Percentiles rank a stretch among this genome's conserved stretches.
These are phyloP conservation scores for Psilocybe azurescens DNA, from an alignment of 768 basidiomycete genomes.

Conservation along the genomic window DNA sequence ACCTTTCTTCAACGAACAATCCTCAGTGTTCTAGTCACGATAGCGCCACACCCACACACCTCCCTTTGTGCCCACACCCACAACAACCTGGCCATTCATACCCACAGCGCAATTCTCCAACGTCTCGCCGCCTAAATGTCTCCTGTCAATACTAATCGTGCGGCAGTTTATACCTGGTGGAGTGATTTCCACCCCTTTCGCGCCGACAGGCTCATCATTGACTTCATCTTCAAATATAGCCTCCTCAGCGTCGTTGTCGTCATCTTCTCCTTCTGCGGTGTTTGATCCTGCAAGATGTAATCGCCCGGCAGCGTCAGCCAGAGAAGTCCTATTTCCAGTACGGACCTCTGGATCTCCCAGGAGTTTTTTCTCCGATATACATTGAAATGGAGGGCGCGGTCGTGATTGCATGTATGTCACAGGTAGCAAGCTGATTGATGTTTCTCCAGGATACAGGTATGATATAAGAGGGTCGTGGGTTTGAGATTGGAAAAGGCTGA, in stretches of 20 bases:
- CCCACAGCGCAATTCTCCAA: constrained; percentile 50
- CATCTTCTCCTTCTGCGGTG: constrained; percentile 5
- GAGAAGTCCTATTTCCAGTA: neutral
- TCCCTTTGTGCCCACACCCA: constrained; percentile 45
- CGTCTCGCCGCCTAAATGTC: constrained; percentile 18
- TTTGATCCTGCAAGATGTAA: neutral
- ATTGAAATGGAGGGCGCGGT: constrained; percentile 45
- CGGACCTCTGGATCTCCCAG: neutral
- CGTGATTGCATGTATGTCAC: constrained; percentile 50
- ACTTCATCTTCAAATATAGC: constrained; percentile 1
- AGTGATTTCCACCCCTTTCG: constrained; percentile 12
- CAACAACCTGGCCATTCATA: constrained; percentile 44
- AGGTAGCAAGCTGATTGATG: constrained; percentile 49
- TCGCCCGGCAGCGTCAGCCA: constrained; percentile 7
- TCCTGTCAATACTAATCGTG: constrained; percentile 22
- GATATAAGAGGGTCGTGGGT: constrained; percentile 60
- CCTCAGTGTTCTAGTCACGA: neutral
- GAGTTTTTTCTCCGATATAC: constrained; percentile 26
- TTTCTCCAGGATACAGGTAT: constrained; percentile 43
- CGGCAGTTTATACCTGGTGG: constrained; percentile 25
- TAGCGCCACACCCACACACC: constrained; percentile 47
- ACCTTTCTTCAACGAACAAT: too few relatives aligned
- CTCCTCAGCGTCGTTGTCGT: constrained; percentile 7
- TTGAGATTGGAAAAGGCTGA: constrained; percentile 49
- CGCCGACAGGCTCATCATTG: constrained; percentile 3